Percentiles rank a stretch among this genome's conserved stretches.
These are phyloP conservation scores for Rhipidocladum racemiflorum DNA, from an alignment of 176 grass and related monocot genomes.

Conservation along the genomic window DNA sequence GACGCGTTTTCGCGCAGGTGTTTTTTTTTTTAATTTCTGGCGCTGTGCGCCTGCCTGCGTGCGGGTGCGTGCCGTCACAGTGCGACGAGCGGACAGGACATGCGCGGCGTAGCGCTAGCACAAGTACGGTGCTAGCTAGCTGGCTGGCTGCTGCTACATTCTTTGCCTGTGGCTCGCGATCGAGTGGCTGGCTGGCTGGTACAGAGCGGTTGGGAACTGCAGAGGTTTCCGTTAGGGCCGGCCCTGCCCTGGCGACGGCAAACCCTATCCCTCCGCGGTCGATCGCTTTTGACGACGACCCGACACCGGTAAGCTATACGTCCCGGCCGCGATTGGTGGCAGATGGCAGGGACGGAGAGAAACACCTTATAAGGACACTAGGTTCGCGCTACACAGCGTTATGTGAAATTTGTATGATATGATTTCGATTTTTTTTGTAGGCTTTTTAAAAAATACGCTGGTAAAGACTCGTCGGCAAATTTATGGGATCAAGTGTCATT, in stretches of 20 bases:
- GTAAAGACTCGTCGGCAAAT: too few species aligned
- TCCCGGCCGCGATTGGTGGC: background rate
- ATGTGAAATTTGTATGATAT: too few species aligned
- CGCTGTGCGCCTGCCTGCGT: background rate
- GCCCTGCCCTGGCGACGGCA: background rate
- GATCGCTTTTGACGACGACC: background rate
- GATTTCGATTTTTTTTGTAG: too few species aligned
- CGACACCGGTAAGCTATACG: background rate
- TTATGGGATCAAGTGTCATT: too few species aligned
- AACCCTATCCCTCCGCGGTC: background rate
- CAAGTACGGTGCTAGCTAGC: background rate
- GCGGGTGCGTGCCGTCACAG: background rate
- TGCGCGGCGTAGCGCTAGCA: background rate
- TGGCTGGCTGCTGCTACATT: background rate
- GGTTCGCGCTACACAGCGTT: too few species aligned
- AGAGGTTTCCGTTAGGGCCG: background rate
- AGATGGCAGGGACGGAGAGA: background rate
- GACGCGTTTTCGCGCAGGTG: conserved; percentile 13
- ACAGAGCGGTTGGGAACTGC: conserved; percentile 2
- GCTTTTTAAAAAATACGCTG: too few species aligned
- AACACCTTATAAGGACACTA: too few species aligned
- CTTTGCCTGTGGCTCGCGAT: background rate
- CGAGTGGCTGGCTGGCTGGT: background rate
- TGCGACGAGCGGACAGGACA: background rate
- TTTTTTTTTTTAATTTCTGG: background rate